Percentiles rank a stretch among this genome's conserved stretches.
These are phyloP conservation scores for Mrakia hoshinonis DNA, from an alignment of 768 basidiomycete species.

Conservation along the genomic window DNA sequence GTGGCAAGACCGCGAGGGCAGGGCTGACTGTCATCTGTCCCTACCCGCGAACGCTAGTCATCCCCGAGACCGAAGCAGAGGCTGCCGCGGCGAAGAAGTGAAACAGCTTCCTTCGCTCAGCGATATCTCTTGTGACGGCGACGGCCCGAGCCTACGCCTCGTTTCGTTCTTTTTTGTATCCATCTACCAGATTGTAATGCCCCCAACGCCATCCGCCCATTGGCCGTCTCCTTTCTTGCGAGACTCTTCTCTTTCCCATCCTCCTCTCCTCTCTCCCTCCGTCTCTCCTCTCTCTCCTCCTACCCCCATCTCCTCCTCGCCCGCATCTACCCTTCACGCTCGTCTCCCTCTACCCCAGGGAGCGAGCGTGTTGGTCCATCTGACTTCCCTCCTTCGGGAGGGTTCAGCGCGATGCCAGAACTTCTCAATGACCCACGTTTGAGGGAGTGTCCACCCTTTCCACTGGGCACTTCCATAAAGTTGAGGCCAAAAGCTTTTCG, in stretches of 20 bases:
- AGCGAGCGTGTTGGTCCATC: not conserved
- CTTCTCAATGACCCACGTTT: not conserved
- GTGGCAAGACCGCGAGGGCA: no score
- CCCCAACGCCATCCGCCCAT: not conserved
- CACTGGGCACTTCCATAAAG: conserved; percentile 8
- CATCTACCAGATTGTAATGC: not conserved
- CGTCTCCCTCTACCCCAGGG: not conserved
- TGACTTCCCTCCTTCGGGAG: not conserved
- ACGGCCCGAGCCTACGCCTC: not conserved
- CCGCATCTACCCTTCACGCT: conserved; percentile 1
- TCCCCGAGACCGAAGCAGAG: conserved; percentile 16
- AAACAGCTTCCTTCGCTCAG: not conserved
- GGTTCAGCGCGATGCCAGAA: not conserved
- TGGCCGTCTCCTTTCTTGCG: not conserved
- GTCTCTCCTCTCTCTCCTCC: not conserved
- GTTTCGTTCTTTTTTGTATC: not conserved
- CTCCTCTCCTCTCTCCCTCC: not conserved
- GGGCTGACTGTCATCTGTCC: no score
- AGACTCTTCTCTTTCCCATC: not conserved
- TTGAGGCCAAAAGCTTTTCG: not conserved
- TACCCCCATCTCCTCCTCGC: not conserved
- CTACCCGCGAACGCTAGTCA: not conserved
- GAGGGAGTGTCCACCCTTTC: not conserved
- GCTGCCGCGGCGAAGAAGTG: conserved; percentile 11
- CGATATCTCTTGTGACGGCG: not conserved